A percentile compares a stretch with the other conserved stretches of the same genome.
phyloP scores from a whole-genome alignment of 2,329 filamentous ascomycete species.

The Cytospora piceicola region DNA sequence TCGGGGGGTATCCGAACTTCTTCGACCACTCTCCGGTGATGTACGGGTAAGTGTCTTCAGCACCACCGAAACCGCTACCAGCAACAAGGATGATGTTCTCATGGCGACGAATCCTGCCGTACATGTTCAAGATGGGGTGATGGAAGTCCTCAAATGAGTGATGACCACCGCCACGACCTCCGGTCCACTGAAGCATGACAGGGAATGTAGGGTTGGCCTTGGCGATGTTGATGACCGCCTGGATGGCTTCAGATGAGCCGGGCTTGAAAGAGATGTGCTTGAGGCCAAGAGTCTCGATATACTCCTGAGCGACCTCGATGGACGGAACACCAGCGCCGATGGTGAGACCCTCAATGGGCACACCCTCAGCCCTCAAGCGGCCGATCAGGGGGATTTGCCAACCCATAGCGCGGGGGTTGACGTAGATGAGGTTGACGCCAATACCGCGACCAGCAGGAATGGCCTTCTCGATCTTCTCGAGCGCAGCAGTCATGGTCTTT shows the following conservation, averaged over 20 bases:
- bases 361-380: constrained; percentile 79
- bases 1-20: constrained; percentile 83
- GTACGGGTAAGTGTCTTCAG: constrained; percentile 91
- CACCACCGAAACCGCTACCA: constrained; percentile 87
- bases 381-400: constrained; percentile 90
- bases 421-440: constrained; percentile 87
- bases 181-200: constrained; percentile 93
- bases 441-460: constrained; percentile 88
- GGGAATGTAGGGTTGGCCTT: constrained; percentile 93
- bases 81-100: constrained; percentile 88
- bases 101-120: constrained; percentile 81
- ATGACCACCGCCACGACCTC: constrained; percentile 89
- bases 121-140: constrained; percentile 88
- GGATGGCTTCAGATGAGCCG: constrained; percentile 84
- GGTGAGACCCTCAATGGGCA: constrained; percentile 88
- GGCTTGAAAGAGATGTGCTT: constrained; percentile 97
- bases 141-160: constrained; percentile 97
- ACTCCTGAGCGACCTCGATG: constrained; percentile 89
- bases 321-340: constrained; percentile 94
- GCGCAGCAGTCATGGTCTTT: constrained; percentile 79
- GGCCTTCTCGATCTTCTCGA: constrained; percentile 80
- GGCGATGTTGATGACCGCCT: constrained; percentile 88
- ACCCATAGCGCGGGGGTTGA: constrained; percentile 84
- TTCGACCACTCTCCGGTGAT: constrained; percentile 88
- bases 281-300: constrained; percentile 88